These are phyloP conservation scores for Coemansia sp. DNA, from an alignment of 192 early-diverging fungal species.

Conservation along the genomic window DNA sequence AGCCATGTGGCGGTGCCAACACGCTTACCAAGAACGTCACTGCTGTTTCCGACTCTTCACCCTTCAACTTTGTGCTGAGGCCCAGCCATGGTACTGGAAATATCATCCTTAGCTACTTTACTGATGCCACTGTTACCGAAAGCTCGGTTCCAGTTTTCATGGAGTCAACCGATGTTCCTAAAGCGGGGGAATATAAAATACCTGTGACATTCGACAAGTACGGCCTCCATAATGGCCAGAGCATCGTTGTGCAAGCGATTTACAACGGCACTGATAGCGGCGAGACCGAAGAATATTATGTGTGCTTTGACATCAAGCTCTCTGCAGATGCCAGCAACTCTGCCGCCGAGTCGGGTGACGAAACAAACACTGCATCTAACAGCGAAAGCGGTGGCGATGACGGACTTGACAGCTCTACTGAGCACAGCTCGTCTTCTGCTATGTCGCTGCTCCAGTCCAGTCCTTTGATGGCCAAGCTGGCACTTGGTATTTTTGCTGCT, in stretches of 20 bases:
- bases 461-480: constrained; percentile 5
- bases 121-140: constrained; percentile 37
- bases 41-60: constrained; percentile 32
- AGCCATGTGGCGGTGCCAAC: constrained; percentile 48
- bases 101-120: constrained; percentile 53
- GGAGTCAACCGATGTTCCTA: constrained; percentile 19
- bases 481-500: constrained; percentile 20
- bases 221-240: constrained; percentile 41
- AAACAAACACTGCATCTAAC: background rate
- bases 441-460: constrained; percentile 12
- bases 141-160: constrained; percentile 20
- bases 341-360: background rate
- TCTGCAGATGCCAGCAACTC: constrained; percentile 10
- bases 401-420: background rate
- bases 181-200: constrained; percentile 32
- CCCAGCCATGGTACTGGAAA: constrained; percentile 42
- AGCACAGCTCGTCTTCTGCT: constrained; percentile 7
- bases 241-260: constrained; percentile 51
- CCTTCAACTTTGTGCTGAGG: constrained; percentile 28
- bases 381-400: constrained; percentile 6
- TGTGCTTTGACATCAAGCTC: constrained; percentile 53
- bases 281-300: constrained; percentile 39
- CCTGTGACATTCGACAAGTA: constrained; percentile 33
- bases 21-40: constrained; percentile 37
- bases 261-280: constrained; percentile 43